phyloP scores from a whole-genome alignment of 805 yeast species.

The Lachancea waltii region DNA sequence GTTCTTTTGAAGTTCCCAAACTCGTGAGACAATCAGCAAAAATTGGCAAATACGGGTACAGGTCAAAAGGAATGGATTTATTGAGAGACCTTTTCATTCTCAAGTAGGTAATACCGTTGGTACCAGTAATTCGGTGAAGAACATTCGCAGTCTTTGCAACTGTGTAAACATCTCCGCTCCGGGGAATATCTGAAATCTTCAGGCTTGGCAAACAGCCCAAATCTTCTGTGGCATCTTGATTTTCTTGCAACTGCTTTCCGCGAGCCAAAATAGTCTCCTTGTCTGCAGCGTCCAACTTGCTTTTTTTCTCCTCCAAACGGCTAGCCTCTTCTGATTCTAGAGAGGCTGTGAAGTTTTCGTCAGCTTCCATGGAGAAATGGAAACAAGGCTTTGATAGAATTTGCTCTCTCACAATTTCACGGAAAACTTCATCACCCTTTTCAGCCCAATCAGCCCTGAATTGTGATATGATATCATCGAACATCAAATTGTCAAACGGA shows the following conservation, averaged over 20 bases:
- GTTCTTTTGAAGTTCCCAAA: slow-evolving; percentile 68
- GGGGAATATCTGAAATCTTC: slow-evolving; percentile 63
- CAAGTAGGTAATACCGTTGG: slow-evolving; percentile 78
- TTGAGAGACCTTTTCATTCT: slow-evolving; percentile 59
- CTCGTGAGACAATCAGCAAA: slow-evolving; percentile 76
- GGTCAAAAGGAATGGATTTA: slow-evolving; percentile 47
- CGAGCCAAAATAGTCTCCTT: slow-evolving; percentile 50
- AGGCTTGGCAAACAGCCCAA: slow-evolving; percentile 75
- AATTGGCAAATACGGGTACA: slow-evolving; percentile 66
- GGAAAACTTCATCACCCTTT: slow-evolving; percentile 52
- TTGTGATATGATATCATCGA: slow-evolving; percentile 49
- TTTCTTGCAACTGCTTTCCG: slow-evolving; percentile 52
- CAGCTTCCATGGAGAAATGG: slow-evolving; percentile 72
- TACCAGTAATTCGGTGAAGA: slow-evolving; percentile 50
- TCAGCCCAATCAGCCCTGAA: slow-evolving; percentile 56
- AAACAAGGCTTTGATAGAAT: slow-evolving; percentile 52
- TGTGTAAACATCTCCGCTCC: slow-evolving; percentile 39
- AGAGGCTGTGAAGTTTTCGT: slow-evolving; percentile 44
- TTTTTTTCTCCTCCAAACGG: slow-evolving; percentile 42
- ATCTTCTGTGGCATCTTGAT: slow-evolving; percentile 67
- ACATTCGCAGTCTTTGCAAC: slow-evolving; percentile 33
- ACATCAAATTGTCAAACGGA: slow-evolving; percentile 62
- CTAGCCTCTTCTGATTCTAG: slow-evolving; percentile 50
- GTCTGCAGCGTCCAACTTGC: slow-evolving; percentile 47
- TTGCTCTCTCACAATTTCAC: slow-evolving; percentile 48